phyloP scores from a whole-genome alignment of 2,329 filamentous ascomycete genomes.

The Epichloe glyceriae region DNA sequence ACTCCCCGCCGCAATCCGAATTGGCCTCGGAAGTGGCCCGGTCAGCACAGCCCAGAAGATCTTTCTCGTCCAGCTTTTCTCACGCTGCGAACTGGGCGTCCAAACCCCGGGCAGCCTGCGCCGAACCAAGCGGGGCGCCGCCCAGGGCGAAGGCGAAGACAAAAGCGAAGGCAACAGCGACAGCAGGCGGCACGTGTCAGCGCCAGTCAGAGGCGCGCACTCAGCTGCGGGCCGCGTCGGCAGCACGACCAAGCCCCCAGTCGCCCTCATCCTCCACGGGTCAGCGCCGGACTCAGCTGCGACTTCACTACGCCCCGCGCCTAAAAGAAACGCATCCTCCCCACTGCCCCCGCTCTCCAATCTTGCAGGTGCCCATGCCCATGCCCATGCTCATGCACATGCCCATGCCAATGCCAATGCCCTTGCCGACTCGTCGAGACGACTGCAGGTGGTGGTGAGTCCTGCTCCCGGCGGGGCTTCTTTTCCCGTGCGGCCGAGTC shows the following conservation, averaged over 20 bases:
- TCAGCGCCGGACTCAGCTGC: constrained; percentile 8
- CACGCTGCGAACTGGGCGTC: constrained; percentile 44
- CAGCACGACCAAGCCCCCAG: constrained; percentile 3
- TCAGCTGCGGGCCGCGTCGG: constrained; percentile 14
- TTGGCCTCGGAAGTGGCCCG: constrained; percentile 19
- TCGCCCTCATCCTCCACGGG: constrained; percentile 7
- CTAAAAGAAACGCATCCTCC: constrained; percentile 37
- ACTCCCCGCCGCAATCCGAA: constrained; percentile 16
- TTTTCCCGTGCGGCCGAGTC: constrained; percentile 25
- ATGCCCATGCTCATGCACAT: too few species aligned
- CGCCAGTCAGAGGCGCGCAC: constrained; percentile 27
- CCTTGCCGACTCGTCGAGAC: constrained; percentile 38
- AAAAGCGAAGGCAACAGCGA: constrained; percentile 19
- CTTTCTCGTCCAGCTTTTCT: constrained; percentile 47
- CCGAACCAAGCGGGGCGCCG: constrained; percentile 37
- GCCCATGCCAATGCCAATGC: constrained; percentile 15
- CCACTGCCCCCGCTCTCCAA: constrained; percentile 41
- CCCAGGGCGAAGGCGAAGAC: constrained; percentile 22
- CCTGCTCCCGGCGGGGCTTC: constrained; percentile 26
- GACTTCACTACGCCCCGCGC: constrained; percentile 15
- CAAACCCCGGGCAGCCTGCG: constrained; percentile 41
- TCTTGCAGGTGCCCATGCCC: constrained; percentile 36
- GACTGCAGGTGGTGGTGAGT: constrained; percentile 19
- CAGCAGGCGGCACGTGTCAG: constrained; percentile 40
- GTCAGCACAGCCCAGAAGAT: constrained; percentile 34